Percentiles rank a stretch among this genome's conserved stretches.
Conservation (phyloP, 1,284 basidiomycete species). For the Puccinia brachypodii region DNA sequence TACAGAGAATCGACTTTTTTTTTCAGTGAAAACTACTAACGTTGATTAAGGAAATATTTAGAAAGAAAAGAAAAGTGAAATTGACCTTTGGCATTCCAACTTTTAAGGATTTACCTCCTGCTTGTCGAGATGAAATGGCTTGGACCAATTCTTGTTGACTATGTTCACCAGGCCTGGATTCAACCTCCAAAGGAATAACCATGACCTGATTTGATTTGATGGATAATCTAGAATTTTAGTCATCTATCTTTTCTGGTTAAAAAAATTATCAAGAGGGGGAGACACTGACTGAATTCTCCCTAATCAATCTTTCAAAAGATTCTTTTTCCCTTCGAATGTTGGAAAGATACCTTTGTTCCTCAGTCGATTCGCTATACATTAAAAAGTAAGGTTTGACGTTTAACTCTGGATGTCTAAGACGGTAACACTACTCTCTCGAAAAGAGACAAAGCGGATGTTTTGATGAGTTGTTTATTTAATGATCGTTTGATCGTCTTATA, state of each 20-base stretch:
- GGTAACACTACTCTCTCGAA: constrained; percentile 69
- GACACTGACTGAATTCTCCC: constrained; percentile 79
- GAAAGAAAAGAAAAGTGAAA: background rate
- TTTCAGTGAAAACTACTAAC: background rate
- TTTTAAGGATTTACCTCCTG: constrained; percentile 70
- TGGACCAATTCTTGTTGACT: constrained; percentile 65
- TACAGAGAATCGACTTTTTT: too few relatives aligned
- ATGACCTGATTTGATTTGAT: constrained; percentile 64
- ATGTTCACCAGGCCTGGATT: constrained; percentile 62
- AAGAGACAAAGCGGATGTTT: background rate
- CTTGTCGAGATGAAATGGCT: constrained; percentile 84
- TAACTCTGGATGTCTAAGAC: constrained; percentile 74
- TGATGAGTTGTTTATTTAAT: background rate
- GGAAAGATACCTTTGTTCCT: constrained; percentile 92
- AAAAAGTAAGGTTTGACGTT: constrained; percentile 92
- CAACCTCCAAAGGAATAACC: constrained; percentile 84
- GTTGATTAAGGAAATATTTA: background rate
- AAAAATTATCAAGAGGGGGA: too few relatives aligned
- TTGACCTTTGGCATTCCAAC: constrained; percentile 68
- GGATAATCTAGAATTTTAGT: background rate
- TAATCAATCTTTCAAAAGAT: constrained; percentile 88
- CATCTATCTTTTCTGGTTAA: background rate
- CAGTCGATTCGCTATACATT: constrained; percentile 85
- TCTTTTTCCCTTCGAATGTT: constrained; percentile 88
- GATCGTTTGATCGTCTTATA: background rate